Evolutionary conservation across 768 basidiomycete species (phyloP).

Genomic region (Clavaria fumosa): DNA sequence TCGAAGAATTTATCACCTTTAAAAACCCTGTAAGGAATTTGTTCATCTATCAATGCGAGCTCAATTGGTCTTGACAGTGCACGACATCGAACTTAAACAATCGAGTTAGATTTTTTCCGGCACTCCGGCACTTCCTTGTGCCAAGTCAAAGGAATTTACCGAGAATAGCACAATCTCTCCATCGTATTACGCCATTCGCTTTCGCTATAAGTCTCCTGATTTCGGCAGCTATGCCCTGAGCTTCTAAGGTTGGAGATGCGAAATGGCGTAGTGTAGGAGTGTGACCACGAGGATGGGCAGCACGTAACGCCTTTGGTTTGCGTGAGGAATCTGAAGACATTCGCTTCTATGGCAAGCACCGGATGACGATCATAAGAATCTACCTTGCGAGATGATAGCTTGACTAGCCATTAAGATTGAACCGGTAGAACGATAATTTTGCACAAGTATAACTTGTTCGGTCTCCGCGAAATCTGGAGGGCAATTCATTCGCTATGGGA

Average conservation of each 20-base stretch:
- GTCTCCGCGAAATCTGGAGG: conserved; percentile 47
- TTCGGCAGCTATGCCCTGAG: conserved; percentile 55
- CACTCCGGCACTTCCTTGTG: background rate
- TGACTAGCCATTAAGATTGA: conserved; percentile 58
- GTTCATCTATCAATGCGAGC: conserved; percentile 55
- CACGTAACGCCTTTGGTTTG: conserved; percentile 57
- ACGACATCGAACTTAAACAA: conserved; percentile 57
- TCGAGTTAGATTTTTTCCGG: background rate
- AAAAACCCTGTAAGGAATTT: conserved; percentile 64
- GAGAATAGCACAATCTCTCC: conserved; percentile 75
- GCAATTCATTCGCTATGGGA: background rate
- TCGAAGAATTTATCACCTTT: conserved; percentile 83
- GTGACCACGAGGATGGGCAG: conserved; percentile 48
- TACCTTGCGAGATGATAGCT: conserved; percentile 75
- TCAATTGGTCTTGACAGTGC: conserved; percentile 67
- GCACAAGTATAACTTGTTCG: conserved; percentile 58
- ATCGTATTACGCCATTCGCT: conserved; percentile 54
- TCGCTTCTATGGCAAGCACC: background rate
- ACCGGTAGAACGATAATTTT: conserved; percentile 78
- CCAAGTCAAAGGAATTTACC: conserved; percentile 26
- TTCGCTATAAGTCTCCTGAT: conserved; percentile 65
- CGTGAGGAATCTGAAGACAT: conserved; percentile 40
- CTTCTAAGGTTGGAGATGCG: conserved; percentile 44
- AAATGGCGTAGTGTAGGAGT: conserved; percentile 43
- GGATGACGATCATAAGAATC: conserved; percentile 3